Percentiles rank a stretch among this genome's conserved stretches.
Conservation (phyloP, 1,284 basidiomycete genomes). For the Cystobasidium slooffiae region DNA sequence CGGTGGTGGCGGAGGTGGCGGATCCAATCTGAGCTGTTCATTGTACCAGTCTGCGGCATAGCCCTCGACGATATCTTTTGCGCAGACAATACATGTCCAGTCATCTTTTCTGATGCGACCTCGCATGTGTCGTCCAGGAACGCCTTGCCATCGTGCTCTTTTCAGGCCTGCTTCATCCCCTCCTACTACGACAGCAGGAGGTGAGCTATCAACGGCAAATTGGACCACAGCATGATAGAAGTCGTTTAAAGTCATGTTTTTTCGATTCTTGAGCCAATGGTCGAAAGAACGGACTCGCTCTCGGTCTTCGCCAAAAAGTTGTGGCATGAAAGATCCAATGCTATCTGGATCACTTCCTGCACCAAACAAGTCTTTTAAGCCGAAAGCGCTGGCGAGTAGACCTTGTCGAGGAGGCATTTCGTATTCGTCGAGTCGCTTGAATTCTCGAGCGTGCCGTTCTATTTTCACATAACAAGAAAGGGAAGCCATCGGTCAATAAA, state of each 20-base stretch:
- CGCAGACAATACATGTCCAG: conserved; percentile 38
- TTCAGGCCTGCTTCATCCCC: conserved; percentile 33
- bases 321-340: conserved; percentile 39
- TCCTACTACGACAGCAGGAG: conserved; percentile 32
- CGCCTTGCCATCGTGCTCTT: conserved; percentile 36
- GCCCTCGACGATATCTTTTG: conserved; percentile 37
- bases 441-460: conserved; percentile 37
- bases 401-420: conserved; percentile 41
- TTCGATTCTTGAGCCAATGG: conserved; percentile 23
- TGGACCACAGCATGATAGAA: conserved; percentile 42
- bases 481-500: background rate
- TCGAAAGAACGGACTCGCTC: conserved; percentile 42
- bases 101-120: conserved; percentile 30
- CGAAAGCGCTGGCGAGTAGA: conserved; percentile 32
- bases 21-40: conserved; percentile 23
- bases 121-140: conserved; percentile 30
- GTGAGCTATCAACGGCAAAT: conserved; percentile 29
- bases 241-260: conserved; percentile 36
- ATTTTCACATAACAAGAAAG: background rate
- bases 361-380: conserved; percentile 35
- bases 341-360: conserved; percentile 33
- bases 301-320: conserved; percentile 33
- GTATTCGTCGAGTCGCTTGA: conserved; percentile 39
- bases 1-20: conserved; percentile 20
- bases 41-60: conserved; percentile 42